Evolutionary conservation across 352 stramenopile genomes (phyloP), one percentile per base, ranked within the genome.

Genomic region (Phytopythium cucurbitacearum): DNA sequence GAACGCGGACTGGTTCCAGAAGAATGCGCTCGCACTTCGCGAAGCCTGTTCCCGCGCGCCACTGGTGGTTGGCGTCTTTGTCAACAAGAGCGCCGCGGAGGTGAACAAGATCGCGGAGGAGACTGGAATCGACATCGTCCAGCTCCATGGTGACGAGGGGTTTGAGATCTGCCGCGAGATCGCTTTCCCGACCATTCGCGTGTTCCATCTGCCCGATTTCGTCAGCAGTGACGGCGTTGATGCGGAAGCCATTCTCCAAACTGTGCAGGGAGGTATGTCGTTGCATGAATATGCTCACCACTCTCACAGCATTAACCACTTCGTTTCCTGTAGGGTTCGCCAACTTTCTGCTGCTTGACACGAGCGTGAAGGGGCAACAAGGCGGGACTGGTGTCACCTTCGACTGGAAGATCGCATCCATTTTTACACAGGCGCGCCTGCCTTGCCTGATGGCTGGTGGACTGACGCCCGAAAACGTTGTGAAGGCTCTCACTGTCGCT

Each of bases 361-460:
- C 96, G 16, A 95, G 85, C 35, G 91, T 99, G 49, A 98, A 98
- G 60, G 95, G 94, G 3, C 74, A 94, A 44, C 80, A 92, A 71
- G 76, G 74, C 16, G 97, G 97, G 44, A 98, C 95, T 1, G 96
- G 96, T 32, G 70, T 94, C 33, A 86, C 87, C 1, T 99, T 99
- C 69, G 96, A 99, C 83, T 98, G 95, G 89, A 91, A 77, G 35
- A 95, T 99, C 53, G 94, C 94, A 0, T 72, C 88, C 62, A 79
- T 89, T 16, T 85, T 99, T 45, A 85, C 88, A 60, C 87, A 91
- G 51, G 74, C 74, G 47, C 92, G 90, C 11, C 70, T 99, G 9
- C 96, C 96, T 9, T 96, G 97, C 33, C 83, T 99, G 35, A 97
- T 99, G 72, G 97, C 97, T 13, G 97, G 97, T 40, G 97, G 97